Evolutionary conservation across 805 yeast species (phyloP).

Genomic region (Zygosaccharomyces kombuchaensis): DNA sequence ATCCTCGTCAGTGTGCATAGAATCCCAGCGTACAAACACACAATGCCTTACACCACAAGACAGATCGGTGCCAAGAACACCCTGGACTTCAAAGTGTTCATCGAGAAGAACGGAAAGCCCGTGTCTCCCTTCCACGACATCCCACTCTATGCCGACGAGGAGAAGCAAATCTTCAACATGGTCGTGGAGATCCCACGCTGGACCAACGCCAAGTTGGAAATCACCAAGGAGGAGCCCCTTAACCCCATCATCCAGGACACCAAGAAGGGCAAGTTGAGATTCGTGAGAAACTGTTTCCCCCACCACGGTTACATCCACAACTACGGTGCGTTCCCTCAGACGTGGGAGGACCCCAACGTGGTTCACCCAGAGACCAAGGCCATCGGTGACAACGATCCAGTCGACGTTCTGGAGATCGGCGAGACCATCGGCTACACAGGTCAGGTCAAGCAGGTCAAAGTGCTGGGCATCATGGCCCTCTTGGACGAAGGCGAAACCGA

Average conservation of each 20-base stretch:
- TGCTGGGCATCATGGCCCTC: constrained; percentile 89
- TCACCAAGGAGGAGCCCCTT: constrained; percentile 73
- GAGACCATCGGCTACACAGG: constrained; percentile 62
- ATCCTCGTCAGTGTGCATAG: too few species aligned
- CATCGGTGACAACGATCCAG: constrained; percentile 81
- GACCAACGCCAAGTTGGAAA: constrained; percentile 96
- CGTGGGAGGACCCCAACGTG: constrained; percentile 73
- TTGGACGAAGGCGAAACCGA: constrained; percentile 90
- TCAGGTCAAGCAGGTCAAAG: constrained; percentile 81
- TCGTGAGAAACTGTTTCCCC: constrained; percentile 96
- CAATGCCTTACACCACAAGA: constrained; percentile 80
- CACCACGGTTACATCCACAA: constrained; percentile 98
- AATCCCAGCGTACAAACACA: constrained; percentile 1
- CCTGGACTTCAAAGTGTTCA: constrained; percentile 83
- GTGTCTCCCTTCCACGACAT: constrained; percentile 94
- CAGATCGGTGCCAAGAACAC: constrained; percentile 95
- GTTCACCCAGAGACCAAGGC: constrained; percentile 62
- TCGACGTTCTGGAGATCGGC: constrained; percentile 83
- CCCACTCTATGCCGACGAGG: constrained; percentile 90
- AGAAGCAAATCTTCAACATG: constrained; percentile 82
- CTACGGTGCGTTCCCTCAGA: constrained; percentile 98
- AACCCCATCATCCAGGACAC: constrained; percentile 97
- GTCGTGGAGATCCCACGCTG: constrained; percentile 98
- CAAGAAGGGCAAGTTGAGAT: constrained; percentile 94
- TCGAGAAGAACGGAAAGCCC: constrained; percentile 91